Evolutionary conservation across 805 yeast genomes (phyloP), one percentile per base, ranked within the genome.

Genomic region (Ogataea glucozyma): DNA sequence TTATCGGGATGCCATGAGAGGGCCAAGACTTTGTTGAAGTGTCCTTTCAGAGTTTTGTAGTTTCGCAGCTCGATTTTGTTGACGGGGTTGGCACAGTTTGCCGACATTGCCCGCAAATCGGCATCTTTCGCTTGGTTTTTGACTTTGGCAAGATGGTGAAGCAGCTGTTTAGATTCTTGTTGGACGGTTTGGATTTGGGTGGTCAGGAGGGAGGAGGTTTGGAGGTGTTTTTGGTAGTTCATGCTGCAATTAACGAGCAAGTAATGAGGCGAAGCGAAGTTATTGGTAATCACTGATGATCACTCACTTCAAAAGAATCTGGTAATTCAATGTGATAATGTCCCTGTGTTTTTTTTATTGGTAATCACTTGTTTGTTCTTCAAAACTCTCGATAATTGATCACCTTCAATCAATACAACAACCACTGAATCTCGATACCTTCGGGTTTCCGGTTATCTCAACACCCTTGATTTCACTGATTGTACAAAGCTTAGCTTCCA

Each of bases 1-100:
- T 83, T 82, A 57, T 85, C 84, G 1, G 69, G 60, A 41, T 80
- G 74, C 95, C 96, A 86, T 40, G 78, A 70, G 44, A 85, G 67
- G 44, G 80, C 78, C 7, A 82, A 73, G 16, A 89, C 75, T 57
- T 89, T 88, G 57, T 81, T 84, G 51, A 76, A 77, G 59, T 90
- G 97, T 1, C 88, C 88, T 40, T 60, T 66, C 30, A 79, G 61
- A 1, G 75, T 59, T n/a, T 51, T 54, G 42, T 60, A 60, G 26
- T 47, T 49, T 23, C 45, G 52, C 16, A 60, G 44, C 8, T 40
- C 35, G 22, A 46, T 39, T 6, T 22, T 16, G 9, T 23, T 38
- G 7, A 56, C 32, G 12, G 24, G 8, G 13, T 38, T 41, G 16
- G 44, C 45, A 35, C 62, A 55, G 40, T 61, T 58, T 17, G 35